These are phyloP conservation scores for Phytophthora sp. DNA, from an alignment of 352 stramenopile species.

Conservation along the genomic window DNA sequence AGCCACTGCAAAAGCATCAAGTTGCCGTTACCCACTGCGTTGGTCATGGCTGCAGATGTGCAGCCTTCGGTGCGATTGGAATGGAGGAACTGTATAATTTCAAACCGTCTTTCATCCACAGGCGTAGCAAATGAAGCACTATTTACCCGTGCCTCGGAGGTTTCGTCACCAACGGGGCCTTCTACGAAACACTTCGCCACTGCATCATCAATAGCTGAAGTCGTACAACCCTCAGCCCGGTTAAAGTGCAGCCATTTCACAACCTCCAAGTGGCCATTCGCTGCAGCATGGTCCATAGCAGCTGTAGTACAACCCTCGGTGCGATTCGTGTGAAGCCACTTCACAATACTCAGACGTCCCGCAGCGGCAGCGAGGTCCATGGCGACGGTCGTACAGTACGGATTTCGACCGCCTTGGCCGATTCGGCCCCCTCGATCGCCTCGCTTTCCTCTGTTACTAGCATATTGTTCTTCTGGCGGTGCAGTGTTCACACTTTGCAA, in stretches of 20 bases:
- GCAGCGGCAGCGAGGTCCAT: not conserved
- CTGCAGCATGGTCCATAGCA: not conserved
- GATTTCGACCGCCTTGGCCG: not conserved
- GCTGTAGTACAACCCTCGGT: not conserved
- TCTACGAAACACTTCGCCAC: not conserved
- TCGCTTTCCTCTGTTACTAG: not conserved
- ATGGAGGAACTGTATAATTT: not conserved
- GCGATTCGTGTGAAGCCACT: constrained; percentile 1
- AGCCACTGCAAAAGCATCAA: not conserved
- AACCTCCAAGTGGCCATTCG: not conserved
- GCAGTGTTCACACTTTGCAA: not conserved
- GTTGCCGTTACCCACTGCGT: not conserved
- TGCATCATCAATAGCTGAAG: not conserved
- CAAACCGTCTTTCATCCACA: not conserved
- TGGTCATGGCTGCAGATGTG: not conserved
- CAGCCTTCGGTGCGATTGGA: constrained; percentile 5
- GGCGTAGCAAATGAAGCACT: not conserved
- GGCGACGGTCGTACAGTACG: not conserved
- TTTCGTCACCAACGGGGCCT: no score
- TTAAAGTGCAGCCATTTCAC: not conserved
- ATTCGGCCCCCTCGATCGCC: no score
- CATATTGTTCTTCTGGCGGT: not conserved
- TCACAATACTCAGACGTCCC: not conserved
- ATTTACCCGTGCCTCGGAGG: no score
- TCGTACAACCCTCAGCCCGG: not conserved